Evolutionary conservation across 495 filamentous ascomycete genomes (phyloP), one percentile per base, ranked within the genome.

Genomic region (Trichoderma orchidacearum): DNA sequence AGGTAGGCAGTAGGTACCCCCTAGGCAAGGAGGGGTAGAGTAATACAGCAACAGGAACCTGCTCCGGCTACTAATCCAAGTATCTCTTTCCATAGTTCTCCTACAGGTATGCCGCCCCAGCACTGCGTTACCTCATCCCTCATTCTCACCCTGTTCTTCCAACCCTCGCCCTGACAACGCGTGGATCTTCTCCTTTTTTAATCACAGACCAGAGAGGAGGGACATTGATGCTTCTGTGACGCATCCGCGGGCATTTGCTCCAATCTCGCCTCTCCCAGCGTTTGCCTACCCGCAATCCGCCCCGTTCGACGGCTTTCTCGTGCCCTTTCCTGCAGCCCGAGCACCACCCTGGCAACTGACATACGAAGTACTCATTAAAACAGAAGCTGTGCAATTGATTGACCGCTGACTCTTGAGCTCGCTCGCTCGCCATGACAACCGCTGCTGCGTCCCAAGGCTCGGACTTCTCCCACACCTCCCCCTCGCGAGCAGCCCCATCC

Each of bases 381-480:
- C n/a, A n/a, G n/a, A n/a, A n/a, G n/a, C 34, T 3, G 36, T 18
- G 27, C 18, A 15, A 27, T 23, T 48, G 7, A 0, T 48, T 27
- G 21, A 48, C 18, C 41, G 27, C 18, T 45, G 8, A 15, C n/a
- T n/a, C n/a, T n/a, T n/a, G n/a, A n/a, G n/a, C n/a, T n/a, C n/a
- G 21, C 23, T n/a, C 21, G 41, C 18, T 23, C 41, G 41, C 41
- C 41, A 48, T 48, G 41, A 48, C 41, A 48, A 48, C 41, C 41
- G 32, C 32, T n/a, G n/a, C 41, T 25, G 41, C 41, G 41, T 48
- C 41, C n/a, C 41, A 48, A 48, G 41, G 41, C 41, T 48, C 41
- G 18, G 41, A 48, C 41, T 48, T 48, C 51, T 30, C 51, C 27
- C 51, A 53, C 51, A 32, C 51, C 51, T 53, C 51, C 51, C 51